A percentile compares a stretch with the other conserved stretches of the same genome.
Conservation (phyloP, 2,329 filamentous ascomycete species). For the Ploettnerulaceae sp. region DNA sequence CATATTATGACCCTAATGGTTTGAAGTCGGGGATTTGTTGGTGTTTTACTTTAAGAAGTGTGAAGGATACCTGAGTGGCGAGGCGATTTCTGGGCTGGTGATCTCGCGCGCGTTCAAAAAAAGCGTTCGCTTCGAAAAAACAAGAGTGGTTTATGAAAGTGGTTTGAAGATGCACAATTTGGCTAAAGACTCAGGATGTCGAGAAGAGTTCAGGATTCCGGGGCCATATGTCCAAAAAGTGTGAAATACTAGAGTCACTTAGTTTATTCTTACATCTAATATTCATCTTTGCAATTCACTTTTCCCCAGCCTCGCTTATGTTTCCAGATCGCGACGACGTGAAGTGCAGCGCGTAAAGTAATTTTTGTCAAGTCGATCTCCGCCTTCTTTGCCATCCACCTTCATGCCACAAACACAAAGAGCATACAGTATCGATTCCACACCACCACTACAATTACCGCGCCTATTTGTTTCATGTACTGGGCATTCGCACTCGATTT, state of each 20-base stretch:
- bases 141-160: constrained; percentile 2
- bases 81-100: constrained; percentile 8
- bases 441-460: neutral
- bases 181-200: neutral
- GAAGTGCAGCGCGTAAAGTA: constrained; percentile 7
- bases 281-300: neutral
- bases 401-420: neutral
- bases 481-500: too few relatives aligned
- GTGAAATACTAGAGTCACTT: too few relatives aligned
- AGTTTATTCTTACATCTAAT: neutral
- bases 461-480: too few relatives aligned
- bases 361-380: neutral
- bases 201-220: too few relatives aligned
- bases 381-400: neutral
- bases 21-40: neutral
- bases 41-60: neutral
- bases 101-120: constrained; percentile 5
- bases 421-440: neutral
- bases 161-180: neutral
- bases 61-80: constrained; percentile 1
- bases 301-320: constrained; percentile 2
- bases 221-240: too few relatives aligned
- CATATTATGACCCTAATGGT: constrained; percentile 45
- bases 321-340: constrained; percentile 6
- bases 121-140: neutral